Conservation (phyloP, 1,284 basidiomycete genomes). For the Inonotus obliquus region DNA sequence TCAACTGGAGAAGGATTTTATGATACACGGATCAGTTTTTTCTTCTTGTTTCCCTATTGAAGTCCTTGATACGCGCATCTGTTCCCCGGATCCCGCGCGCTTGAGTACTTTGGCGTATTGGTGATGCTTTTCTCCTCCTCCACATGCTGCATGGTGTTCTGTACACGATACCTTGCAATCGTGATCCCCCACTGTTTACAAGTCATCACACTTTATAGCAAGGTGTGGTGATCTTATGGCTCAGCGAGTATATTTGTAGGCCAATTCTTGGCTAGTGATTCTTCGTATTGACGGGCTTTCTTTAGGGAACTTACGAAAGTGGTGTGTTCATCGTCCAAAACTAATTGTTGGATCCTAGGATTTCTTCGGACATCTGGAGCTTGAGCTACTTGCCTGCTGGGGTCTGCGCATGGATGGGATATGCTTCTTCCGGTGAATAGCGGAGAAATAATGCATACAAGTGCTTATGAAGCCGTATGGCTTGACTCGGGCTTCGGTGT, state of each 20-base stretch:
- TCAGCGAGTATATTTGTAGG: not conserved
- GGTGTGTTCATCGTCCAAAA: too few relatives aligned
- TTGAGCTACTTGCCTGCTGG: not conserved
- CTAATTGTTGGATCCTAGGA: too few relatives aligned
- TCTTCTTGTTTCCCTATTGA: too few relatives aligned
- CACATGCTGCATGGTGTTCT: not conserved
- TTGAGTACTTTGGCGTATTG: not conserved
- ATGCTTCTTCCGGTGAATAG: not conserved
- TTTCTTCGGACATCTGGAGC: too few relatives aligned
- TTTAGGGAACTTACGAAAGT: too few relatives aligned
- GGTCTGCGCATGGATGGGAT: too few relatives aligned
- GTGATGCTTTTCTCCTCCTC: not conserved
- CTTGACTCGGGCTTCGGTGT: not conserved
- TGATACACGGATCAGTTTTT: too few relatives aligned
- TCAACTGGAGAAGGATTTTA: not conserved
- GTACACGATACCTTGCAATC: slow-evolving; percentile 6
- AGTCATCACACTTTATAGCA: not conserved
- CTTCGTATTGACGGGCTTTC: too few relatives aligned
- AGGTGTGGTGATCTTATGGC: not conserved
- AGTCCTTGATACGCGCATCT: not conserved
- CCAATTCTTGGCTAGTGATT: not conserved
- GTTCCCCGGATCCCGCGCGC: not conserved
- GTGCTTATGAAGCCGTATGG: not conserved
- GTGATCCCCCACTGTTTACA: not conserved
- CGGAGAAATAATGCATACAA: not conserved